Percentiles rank a stretch among this genome's conserved stretches.
These are phyloP conservation scores for Trichoderma asperelloides DNA, from an alignment of 495 filamentous ascomycete genomes.

Conservation along the genomic window DNA sequence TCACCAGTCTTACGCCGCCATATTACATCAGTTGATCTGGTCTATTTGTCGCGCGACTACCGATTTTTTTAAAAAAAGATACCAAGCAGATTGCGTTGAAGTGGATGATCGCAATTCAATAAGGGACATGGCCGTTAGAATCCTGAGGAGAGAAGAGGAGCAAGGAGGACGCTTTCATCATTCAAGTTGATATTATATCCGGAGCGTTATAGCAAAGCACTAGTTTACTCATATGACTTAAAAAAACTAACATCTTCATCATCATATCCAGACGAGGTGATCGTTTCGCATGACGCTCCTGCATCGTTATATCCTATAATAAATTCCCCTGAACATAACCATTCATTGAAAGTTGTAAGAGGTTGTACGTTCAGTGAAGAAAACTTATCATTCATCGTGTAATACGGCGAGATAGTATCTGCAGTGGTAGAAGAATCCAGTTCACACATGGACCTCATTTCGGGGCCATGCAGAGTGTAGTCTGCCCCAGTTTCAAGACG, in stretches of 20 bases:
- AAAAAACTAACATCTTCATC: neutral
- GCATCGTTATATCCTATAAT: neutral
- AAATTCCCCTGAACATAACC: neutral
- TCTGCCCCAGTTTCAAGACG: neutral
- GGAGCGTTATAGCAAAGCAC: neutral
- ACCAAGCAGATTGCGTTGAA: neutral
- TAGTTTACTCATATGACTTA: neutral
- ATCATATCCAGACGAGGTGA: neutral
- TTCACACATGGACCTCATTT: neutral
- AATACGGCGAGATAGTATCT: neutral
- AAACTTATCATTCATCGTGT: neutral
- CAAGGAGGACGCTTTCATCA: neutral
- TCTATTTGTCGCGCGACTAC: neutral
- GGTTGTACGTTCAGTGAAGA: neutral
- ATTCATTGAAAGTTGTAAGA: neutral
- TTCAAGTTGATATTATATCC: neutral
- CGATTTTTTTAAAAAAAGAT: neutral
- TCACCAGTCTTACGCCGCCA: neutral
- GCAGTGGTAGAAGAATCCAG: neutral
- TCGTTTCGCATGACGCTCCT: too few species aligned
- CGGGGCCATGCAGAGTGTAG: too few species aligned
- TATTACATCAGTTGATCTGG: neutral
- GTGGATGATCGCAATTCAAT: neutral
- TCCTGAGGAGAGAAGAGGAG: neutral
- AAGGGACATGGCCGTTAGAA: neutral